Base-by-base conservation (phyloP, 192 early-diverging fungal species). In the Entomortierella lignicola region DNA sequence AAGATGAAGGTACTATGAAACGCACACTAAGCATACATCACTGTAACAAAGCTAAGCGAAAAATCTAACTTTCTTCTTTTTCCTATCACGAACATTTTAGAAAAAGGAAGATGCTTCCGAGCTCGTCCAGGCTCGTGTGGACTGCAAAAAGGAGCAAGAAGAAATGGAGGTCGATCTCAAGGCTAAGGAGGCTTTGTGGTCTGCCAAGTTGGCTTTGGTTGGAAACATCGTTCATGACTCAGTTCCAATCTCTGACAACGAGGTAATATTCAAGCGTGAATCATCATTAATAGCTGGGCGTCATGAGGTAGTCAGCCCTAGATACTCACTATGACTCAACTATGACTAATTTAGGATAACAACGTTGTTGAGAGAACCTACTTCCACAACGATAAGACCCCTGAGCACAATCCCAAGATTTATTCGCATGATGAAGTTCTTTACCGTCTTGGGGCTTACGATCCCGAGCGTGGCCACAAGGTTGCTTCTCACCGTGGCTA, bases 401-500 rank as follows among this genome's bases (percentile, higher is more conserved):
- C 91, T 54, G 75, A 82, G 62, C 89, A 90, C 72, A 82, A 86
- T 64, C 81, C 87, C 48, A 85, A 85, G 61, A 77, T 92, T 29
- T 82, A 90, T 60, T 91, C 93, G 21, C 98, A 99, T 83, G 94
- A 98, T 71, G 97, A 99, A 85, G 94, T 99, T 6, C 83, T 99
- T 80, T 88, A 94, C 68, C 91, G 93, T 65, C 84, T 99, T 44
- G 94, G 88, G 62, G 96, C 94, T 32, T 98, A 93, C 77, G 97
- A 98, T 69, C 84, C 90, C 60, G 89, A 93, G 58, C 87, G 97
- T 69, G 97, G 95, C 81, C 90, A 72, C 67, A 97, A 97, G 62
- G 92, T 99, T 43, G 96, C 98, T 27, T 97, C 97, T 18, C 98
- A 99, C 86, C 96, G 98, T 66, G 98, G 96, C n/a, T 99, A 96